Base-by-base conservation (phyloP, 129 eudicot species). In the Flaveria trinervia region DNA sequence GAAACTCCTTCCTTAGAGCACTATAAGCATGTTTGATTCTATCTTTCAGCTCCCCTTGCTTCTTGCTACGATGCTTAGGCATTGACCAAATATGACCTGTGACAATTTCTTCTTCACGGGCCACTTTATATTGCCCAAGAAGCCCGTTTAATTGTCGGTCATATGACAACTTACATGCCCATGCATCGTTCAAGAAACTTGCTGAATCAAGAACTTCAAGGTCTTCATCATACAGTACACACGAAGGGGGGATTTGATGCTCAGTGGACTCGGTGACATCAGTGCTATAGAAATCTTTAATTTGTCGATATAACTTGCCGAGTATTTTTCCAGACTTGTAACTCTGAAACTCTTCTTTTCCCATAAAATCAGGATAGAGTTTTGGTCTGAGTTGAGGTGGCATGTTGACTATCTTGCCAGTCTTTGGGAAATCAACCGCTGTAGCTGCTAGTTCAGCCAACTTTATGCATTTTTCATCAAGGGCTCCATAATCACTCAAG, bases 321-420 rank as follows among this genome's bases (percentile, higher is more conserved):
- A 89, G 43, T 14, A 89, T 84, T 72, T 82, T 86, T 3, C 54
- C 23, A 13, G 96, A 89, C 36, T 69, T 72, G 83, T 89, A 89
- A 0, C 89, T 46, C 18, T 84, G 91, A 16, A 74, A 81, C 1
- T 80, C 82, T 45, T 85, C 89, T 72, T 89, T 89, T 11, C 89
- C 96, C 96, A 89, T 66, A 16, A 66, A 66, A 66, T 66, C 71
- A 0, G 71, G 71, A 18, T 66, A 66, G 3, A 39, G 52, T 28
- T 66, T 66, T 39, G 71, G 71, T 43, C 26, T 66, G 0, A 66
- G 71, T 50, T 66, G 30, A n/a, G 71, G 15, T n/a, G 71, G 71
- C 71, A 66, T 66, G 16, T 4, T 66, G 28, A 66, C 71, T 2
- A 17, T 41, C 71, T 66, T 66, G 8, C 71, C 71, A 0, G 71